Conservation (phyloP, 2,329 filamentous ascomycete genomes). For the Trichoderma gracile region DNA sequence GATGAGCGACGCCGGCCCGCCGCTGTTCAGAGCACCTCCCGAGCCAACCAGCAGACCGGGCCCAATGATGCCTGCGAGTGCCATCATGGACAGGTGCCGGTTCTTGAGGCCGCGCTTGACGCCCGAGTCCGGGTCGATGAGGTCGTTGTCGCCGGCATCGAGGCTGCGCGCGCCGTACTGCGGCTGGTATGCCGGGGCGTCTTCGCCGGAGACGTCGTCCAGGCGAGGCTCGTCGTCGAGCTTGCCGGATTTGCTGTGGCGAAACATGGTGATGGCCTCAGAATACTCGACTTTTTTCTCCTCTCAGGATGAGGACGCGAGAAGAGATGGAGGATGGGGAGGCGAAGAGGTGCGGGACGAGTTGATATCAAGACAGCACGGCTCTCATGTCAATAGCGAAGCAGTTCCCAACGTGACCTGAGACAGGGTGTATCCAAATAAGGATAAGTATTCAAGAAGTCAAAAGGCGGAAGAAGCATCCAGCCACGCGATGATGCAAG, state of each 20-base stretch:
- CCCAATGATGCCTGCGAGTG: constrained; percentile 63
- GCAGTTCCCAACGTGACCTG: neutral
- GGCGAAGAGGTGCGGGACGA: neutral
- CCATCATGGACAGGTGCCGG: constrained; percentile 67
- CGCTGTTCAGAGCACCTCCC: constrained; percentile 66
- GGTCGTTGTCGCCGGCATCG: constrained; percentile 40
- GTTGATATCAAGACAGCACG: neutral
- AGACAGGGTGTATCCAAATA: too few relatives aligned
- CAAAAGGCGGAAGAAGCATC: constrained; percentile 2
- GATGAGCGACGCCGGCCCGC: constrained; percentile 69
- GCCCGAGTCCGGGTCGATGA: constrained; percentile 61
- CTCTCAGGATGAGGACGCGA: neutral
- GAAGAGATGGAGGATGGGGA: neutral
- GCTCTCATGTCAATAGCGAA: neutral
- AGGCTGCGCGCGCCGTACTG: constrained; percentile 24
- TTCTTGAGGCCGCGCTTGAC: constrained; percentile 71
- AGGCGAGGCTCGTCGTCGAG: constrained; percentile 22
- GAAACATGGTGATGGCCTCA: constrained; percentile 15
- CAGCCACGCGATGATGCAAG: constrained; percentile 25
- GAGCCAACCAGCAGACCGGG: constrained; percentile 72
- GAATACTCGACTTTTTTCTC: neutral
- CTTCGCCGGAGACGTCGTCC: constrained; percentile 29
- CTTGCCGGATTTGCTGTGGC: constrained; percentile 16
- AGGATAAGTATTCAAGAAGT: too few relatives aligned
- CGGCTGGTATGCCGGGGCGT: constrained; percentile 23